Base-by-base conservation (phyloP, 1,284 basidiomycete species). In the Tilletiaria anomala region DNA sequence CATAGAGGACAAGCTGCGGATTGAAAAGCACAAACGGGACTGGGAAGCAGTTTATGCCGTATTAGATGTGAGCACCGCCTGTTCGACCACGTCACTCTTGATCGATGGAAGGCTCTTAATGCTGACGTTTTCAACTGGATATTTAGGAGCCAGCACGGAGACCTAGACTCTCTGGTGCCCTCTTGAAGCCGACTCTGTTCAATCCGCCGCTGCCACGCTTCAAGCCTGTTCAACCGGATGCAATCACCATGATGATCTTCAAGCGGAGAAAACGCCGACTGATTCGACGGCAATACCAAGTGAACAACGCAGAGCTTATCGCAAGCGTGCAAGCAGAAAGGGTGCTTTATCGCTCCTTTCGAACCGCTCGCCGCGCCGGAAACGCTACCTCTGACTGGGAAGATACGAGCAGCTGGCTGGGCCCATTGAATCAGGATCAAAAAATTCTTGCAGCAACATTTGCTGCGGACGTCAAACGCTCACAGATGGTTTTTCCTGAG, bases 231-330 rank as follows among this genome's bases (percentile, higher is more conserved):
- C 63, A 65, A 43, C 63, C 63, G 0, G 34, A 40, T 2, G 23
- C 26, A 5, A 47, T 65, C 33, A 57, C 53, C 21, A 62, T 65
- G 63, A 64, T 58, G 55, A 62, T 65, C 48, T 45, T 44, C 19
- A 40, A 43, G 3, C 55, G 62, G 24, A 36, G 40, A 23, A 11
- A 14, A 21, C 26, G 22, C 19, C 22, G 33, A 36, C n/a, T n/a
- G n/a, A n/a, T n/a, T n/a, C n/a, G n/a, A n/a, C n/a, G n/a, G n/a
- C n/a, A n/a, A n/a, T n/a, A n/a, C n/a, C n/a, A n/a, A n/a, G n/a
- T n/a, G n/a, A n/a, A n/a, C n/a, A n/a, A n/a, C n/a, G n/a, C n/a
- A n/a, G n/a, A n/a, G n/a, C n/a, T n/a, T n/a, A n/a, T n/a, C n/a
- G n/a, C n/a, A n/a, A n/a, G n/a, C n/a, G n/a, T n/a, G n/a, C n/a